Percentiles rank a stretch among this genome's conserved stretches.
Evolutionary conservation across 108 stramenopile species (phyloP).

Genomic region (Schizochytrium sp.): DNA sequence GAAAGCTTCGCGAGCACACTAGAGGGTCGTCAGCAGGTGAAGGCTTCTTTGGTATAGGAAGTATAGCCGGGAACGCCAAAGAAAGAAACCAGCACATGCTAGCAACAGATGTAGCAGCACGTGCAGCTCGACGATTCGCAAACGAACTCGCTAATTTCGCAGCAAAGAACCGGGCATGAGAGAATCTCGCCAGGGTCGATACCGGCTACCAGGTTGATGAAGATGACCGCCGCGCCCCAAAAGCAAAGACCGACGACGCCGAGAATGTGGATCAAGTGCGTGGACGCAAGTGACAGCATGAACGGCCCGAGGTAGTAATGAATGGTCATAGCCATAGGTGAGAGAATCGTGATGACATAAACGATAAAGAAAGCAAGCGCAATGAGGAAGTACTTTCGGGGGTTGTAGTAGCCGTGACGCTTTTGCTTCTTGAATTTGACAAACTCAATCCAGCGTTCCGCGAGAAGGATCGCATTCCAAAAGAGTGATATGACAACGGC

Average conservation of each 20-base stretch:
- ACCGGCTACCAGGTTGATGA: not conserved
- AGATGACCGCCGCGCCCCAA: not conserved
- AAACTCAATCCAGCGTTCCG: not conserved
- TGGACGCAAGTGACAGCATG: not conserved
- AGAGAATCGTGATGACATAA: not conserved
- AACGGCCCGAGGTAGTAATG: not conserved
- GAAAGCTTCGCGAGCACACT: too few relatives aligned
- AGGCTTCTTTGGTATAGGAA: not conserved
- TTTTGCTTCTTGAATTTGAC: not conserved
- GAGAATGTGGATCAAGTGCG: not conserved
- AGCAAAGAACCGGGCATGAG: not conserved
- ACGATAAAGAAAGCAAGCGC: not conserved
- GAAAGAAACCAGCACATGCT: not conserved
- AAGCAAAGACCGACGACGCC: not conserved
- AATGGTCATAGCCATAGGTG: not conserved
- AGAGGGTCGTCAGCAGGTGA: too few relatives aligned
- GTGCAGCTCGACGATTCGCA: not conserved
- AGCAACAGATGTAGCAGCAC: not conserved
- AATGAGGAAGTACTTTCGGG: not conserved
- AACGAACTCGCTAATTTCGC: not conserved
- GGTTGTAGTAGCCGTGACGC: not conserved
- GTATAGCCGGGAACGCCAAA: not conserved
- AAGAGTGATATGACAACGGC: not conserved
- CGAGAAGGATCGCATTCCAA: not conserved
- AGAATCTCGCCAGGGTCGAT: constrained; percentile 13